Evolutionary conservation across 1,139 yeast species (phyloP), one percentile per base, ranked within the genome.

Genomic region (Protomyces inundatus): DNA sequence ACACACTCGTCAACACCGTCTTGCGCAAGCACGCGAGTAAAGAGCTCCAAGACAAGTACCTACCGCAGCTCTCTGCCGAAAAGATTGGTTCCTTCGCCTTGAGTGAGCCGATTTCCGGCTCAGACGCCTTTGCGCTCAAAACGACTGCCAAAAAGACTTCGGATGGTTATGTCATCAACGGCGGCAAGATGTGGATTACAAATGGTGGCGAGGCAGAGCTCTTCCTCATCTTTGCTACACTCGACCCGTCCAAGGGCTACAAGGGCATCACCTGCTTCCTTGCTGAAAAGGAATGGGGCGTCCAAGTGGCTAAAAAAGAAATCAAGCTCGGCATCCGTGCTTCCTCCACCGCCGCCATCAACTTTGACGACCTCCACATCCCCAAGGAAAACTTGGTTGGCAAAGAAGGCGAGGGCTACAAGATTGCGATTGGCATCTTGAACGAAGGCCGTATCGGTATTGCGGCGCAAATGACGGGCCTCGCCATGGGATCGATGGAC

Each of bases 361-460:
- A 75, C 70, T 72, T 78, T 61, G 81, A 78, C 67, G 80, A 78
- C 59, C 74, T 78, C 53, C 73, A 72, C 56, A 76, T 78, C 12
- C 81, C 81, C 46, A 73, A 75, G 70, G 77, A 75, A 66, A 77
- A 78, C 69, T 69, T 78, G 40, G 73, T 78, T 23, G 81, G 81
- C 39, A 77, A 76, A 66, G 75, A 74, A 60, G 81, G 81, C 65
- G 76, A 77, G 71, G 81, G 81, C 42, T 78, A 78, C 73, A 78
- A 78, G 72, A 77, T 77, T 65, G 81, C 81, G 64, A 78, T 78
- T 67, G 79, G 77, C 66, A 74, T 77, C 66, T 70, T 78, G 61
- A 78, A 78, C 68, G 81, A 78, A 69, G 81, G 81, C 61, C 75
- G 81, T 55, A 78, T 78, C 64, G 81, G 81, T 51, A 78, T 78